Percentiles rank a stretch among this genome's conserved stretches.
phyloP scores from a whole-genome alignment of 441 rosid genomes.

The Syzygium malaccense region DNA sequence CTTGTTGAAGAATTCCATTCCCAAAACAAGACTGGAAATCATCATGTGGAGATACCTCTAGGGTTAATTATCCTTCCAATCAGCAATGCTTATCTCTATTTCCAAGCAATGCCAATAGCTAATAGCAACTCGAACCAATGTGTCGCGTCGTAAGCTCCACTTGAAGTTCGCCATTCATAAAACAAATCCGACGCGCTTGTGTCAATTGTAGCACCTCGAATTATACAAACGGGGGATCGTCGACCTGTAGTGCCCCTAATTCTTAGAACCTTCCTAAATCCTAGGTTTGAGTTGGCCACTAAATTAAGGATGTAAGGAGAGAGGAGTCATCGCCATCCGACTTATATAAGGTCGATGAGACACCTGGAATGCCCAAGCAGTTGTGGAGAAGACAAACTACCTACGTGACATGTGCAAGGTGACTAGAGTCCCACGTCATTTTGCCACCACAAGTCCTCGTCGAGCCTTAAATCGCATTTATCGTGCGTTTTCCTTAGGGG shows the following conservation, averaged over 20 bases:
- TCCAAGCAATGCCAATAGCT: not conserved
- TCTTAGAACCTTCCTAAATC: not conserved
- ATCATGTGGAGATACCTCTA: not conserved
- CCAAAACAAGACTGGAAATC: not conserved
- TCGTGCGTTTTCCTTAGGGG: too few relatives aligned
- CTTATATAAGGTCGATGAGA: not conserved
- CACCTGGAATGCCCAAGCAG: not conserved
- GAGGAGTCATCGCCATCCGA: not conserved
- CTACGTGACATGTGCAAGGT: not conserved
- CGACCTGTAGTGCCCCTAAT: rapidly evolving
- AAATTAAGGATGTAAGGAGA: not conserved
- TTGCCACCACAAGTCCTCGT: too few relatives aligned
- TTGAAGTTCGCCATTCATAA: not conserved
- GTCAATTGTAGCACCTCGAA: not conserved
- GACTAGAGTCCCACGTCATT: not conserved
- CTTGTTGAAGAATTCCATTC: not conserved
- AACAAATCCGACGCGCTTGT: not conserved
- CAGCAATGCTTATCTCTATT: not conserved
- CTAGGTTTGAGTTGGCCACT: not conserved
- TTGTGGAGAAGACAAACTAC: not conserved
- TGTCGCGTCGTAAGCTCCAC: rapidly evolving
- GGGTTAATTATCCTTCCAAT: not conserved
- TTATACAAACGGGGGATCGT: not conserved
- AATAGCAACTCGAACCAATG: not conserved
- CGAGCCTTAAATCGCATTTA: too few relatives aligned